phyloP scores from a whole-genome alignment of 306 rosid species.

The Quillaja saponaria region DNA sequence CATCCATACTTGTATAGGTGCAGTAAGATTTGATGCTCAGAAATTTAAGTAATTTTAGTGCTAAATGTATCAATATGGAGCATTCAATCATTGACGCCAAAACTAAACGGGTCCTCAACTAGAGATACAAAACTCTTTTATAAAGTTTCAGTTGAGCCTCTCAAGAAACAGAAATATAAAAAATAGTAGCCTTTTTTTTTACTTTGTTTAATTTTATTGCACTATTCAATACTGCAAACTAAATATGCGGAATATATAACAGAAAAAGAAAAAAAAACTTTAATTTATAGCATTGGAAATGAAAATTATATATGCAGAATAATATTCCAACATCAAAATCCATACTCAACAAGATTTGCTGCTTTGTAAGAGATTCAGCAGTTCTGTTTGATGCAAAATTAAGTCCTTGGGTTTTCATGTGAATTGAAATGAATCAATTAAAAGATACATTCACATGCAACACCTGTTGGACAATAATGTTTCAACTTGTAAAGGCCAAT shows the following conservation, averaged over 20 bases:
- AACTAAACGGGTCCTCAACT: not conserved
- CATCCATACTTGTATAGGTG: too few relatives aligned
- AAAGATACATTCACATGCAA: too few relatives aligned
- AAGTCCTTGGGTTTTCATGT: not conserved
- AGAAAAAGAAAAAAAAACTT: too few relatives aligned
- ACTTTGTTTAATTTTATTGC: not conserved
- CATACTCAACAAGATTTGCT: too few relatives aligned
- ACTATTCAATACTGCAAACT: not conserved
- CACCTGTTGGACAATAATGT: not conserved
- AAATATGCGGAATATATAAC: too few relatives aligned
- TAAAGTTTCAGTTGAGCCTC: conserved; percentile 1
- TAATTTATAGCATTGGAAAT: too few relatives aligned
- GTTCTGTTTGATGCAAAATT: not conserved
- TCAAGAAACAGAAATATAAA: conserved; percentile 1
- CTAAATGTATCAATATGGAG: not conserved
- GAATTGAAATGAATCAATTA: too few relatives aligned
- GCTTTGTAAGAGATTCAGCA: not conserved
- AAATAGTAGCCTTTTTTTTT: not conserved
- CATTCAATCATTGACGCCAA: conserved; percentile 1
- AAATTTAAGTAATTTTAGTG: not conserved
- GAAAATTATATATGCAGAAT: not conserved
- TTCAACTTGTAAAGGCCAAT: too few relatives aligned
- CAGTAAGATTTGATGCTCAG: too few relatives aligned
- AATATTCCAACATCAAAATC: not conserved
- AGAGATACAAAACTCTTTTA: not conserved